phyloP scores from a whole-genome alignment of 208 protist genomes.

The Sergeia podlipaevii region DNA sequence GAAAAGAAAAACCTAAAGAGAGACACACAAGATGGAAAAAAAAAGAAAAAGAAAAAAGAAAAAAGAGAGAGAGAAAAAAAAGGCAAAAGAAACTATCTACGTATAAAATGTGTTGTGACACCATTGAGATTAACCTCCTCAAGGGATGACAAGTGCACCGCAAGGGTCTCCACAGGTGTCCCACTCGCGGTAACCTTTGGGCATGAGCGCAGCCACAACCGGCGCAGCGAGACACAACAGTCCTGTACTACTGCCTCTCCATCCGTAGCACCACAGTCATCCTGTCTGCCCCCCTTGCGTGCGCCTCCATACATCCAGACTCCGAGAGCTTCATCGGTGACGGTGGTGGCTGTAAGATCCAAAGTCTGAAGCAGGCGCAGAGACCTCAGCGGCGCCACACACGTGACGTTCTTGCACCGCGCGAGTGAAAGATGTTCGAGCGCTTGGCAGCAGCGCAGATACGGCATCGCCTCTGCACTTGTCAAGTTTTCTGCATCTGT shows the following conservation, averaged over 20 bases:
- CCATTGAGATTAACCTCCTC: conserved; percentile 13
- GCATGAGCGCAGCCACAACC: conserved; percentile 35
- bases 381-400: conserved; percentile 15
- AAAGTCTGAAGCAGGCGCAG: conserved; percentile 32
- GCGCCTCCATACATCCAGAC: background rate
- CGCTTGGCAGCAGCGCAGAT: conserved; percentile 16
- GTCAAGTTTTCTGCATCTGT: conserved; percentile 21
- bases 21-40: conserved; percentile 1
- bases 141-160: background rate
- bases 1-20: background rate
- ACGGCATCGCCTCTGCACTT: conserved; percentile 14
- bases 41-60: conserved; percentile 4
- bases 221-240: conserved; percentile 14
- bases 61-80: background rate
- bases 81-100: conserved; percentile 1
- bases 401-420: conserved; percentile 19
- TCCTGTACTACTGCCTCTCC: background rate
- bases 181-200: conserved; percentile 2
- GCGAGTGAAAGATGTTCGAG: conserved; percentile 24
- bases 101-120: background rate
- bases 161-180: background rate
- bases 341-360: conserved; percentile 30
- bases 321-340: conserved; percentile 9
- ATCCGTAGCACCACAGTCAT: background rate
- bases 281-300: background rate